A percentile compares a stretch with the other conserved stretches of the same genome.
These are phyloP conservation scores for Leptographium galeiforme DNA, from an alignment of 2,329 filamentous ascomycete genomes.

Conservation along the genomic window DNA sequence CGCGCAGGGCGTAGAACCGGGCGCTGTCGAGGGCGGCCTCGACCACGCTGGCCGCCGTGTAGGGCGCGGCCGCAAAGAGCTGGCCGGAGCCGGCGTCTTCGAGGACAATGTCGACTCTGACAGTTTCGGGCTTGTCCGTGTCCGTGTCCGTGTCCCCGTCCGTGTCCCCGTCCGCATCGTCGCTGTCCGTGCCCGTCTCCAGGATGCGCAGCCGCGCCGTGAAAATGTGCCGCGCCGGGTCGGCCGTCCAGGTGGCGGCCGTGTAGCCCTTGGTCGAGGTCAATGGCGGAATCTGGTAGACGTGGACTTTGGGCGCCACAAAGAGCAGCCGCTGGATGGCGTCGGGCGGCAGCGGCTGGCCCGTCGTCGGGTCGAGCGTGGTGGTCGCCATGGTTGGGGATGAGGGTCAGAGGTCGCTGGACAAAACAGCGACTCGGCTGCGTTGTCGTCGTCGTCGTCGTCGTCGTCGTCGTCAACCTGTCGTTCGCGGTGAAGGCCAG, in stretches of 20 bases:
- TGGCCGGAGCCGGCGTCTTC: constrained; percentile 61
- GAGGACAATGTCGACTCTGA: constrained; percentile 64
- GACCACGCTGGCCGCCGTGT: constrained; percentile 50
- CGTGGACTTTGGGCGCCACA: constrained; percentile 59
- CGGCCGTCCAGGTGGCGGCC: constrained; percentile 63
- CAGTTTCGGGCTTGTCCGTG: constrained; percentile 25
- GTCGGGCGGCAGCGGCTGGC: constrained; percentile 51
- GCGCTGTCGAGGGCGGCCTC: constrained; percentile 68
- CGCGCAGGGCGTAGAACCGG: constrained; percentile 73
- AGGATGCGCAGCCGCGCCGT: constrained; percentile 68
- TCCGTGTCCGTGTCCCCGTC: constrained; percentile 21
- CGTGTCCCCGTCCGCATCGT: constrained; percentile 20
- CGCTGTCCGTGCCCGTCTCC: constrained; percentile 50
- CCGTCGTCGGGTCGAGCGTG: constrained; percentile 57
- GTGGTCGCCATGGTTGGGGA: constrained; percentile 36
- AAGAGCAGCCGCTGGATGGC: constrained; percentile 80
- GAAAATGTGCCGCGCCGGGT: constrained; percentile 66
- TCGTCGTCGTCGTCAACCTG: too few relatives aligned
- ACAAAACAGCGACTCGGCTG: too few relatives aligned
- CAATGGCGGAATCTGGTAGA: constrained; percentile 78
- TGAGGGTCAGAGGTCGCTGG: too few relatives aligned
- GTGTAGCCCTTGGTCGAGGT: constrained; percentile 66
- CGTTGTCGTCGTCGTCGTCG: too few relatives aligned
- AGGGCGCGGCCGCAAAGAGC: constrained; percentile 75
- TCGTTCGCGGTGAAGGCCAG: neutral